Percentiles rank a stretch among this genome's conserved stretches.
phyloP scores from a whole-genome alignment of 805 yeast genomes.

The Metschnikowia continentalis region DNA sequence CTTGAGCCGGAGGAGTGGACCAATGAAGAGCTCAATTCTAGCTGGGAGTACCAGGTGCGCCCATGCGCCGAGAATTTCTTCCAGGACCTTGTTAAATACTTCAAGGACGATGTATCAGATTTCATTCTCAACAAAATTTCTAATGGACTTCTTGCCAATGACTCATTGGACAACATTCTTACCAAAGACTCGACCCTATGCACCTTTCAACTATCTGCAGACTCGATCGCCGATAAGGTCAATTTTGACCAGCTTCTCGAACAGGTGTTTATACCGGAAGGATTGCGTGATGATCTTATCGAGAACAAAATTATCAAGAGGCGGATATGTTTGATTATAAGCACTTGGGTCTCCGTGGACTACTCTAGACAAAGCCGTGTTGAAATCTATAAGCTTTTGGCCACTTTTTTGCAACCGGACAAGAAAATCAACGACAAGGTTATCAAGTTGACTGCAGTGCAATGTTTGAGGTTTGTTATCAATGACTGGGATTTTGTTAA shows the following conservation, averaged over 20 bases:
- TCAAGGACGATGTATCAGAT: conserved; percentile 50
- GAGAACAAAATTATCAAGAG: conserved; percentile 65
- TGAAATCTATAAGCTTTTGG: conserved; percentile 55
- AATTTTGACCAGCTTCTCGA: conserved; percentile 63
- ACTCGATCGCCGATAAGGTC: conserved; percentile 58
- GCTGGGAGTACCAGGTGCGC: conserved; percentile 80
- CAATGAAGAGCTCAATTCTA: conserved; percentile 67
- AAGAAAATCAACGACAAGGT: conserved; percentile 62
- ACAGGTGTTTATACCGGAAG: conserved; percentile 66
- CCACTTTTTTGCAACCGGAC: conserved; percentile 44
- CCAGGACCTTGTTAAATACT: conserved; percentile 64
- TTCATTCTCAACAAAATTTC: conserved; percentile 59
- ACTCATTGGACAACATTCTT: conserved; percentile 47
- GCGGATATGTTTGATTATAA: conserved; percentile 69
- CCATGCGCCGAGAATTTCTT: conserved; percentile 86
- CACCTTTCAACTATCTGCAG: conserved; percentile 76
- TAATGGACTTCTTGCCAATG: conserved; percentile 29
- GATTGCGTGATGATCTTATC: conserved; percentile 39
- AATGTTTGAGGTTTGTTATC: conserved; percentile 61
- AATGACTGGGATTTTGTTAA: conserved; percentile 88
- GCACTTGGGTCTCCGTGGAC: conserved; percentile 75
- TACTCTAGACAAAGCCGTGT: conserved; percentile 56
- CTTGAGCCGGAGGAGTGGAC: conserved; percentile 92
- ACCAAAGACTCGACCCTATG: conserved; percentile 76
- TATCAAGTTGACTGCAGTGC: conserved; percentile 72